phyloP scores from a whole-genome alignment of 1,139 yeast genomes.

The Hyphopichia pseudoburtonii region DNA sequence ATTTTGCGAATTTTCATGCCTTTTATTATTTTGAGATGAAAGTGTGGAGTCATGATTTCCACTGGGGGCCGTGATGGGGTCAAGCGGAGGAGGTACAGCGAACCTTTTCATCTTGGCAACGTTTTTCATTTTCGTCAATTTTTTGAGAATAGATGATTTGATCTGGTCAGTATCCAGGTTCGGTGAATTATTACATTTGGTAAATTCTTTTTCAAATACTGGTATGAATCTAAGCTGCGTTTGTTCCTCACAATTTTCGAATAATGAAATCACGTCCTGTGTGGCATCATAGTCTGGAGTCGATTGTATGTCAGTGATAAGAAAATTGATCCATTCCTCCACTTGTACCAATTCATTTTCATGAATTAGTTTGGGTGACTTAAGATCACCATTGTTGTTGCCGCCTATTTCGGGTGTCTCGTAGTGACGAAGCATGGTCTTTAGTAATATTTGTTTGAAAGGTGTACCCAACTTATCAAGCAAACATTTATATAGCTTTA shows the following conservation, averaged over 20 bases:
- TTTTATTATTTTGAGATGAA: neutral
- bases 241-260: too few species aligned
- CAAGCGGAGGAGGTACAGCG: slow-evolving; percentile 24
- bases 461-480: slow-evolving; percentile 28
- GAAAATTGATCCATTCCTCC: slow-evolving; percentile 12
- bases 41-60: neutral
- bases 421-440: neutral
- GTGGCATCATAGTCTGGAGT: too few species aligned
- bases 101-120: slow-evolving; percentile 6
- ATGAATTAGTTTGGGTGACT: neutral
- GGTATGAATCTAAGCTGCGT: neutral
- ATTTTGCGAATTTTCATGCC: neutral
- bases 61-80: slow-evolving; percentile 19
- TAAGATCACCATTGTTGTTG: neutral
- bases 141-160: too few species aligned
- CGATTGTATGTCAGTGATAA: slow-evolving; percentile 8
- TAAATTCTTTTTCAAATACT: neutral
- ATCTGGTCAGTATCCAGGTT: neutral
- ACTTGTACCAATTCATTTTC: slow-evolving; percentile 10
- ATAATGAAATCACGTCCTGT: too few species aligned
- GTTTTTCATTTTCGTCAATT: neutral
- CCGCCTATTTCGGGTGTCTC: neutral
- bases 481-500: slow-evolving; percentile 34
- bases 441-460: slow-evolving; percentile 18
- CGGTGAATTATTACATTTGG: neutral